Conservation (phyloP, 345 rosid genomes). For the Eucalyptus sp. region DNA sequence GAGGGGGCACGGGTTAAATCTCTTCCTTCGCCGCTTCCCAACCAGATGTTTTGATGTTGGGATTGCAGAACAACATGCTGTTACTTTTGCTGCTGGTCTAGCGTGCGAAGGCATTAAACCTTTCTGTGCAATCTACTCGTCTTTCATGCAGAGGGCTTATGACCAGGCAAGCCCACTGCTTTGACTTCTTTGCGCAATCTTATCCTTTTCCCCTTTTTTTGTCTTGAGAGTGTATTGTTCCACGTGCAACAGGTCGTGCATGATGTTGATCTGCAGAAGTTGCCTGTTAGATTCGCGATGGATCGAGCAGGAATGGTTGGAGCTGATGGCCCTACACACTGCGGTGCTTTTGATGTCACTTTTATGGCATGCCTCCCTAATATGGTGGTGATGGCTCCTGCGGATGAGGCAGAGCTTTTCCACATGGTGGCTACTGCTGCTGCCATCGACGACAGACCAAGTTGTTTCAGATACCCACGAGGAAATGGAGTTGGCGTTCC, state of each 20-base stretch:
- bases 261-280: conserved; percentile 90
- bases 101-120: conserved; percentile 97
- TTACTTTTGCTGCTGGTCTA: conserved; percentile 96
- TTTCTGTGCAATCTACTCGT: conserved; percentile 88
- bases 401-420: conserved; percentile 96
- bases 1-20: conserved; percentile 92
- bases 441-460: conserved; percentile 82
- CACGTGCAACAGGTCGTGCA: conserved; percentile 66
- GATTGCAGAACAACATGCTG: conserved; percentile 97
- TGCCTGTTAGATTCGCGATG: conserved; percentile 97
- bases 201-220: background rate
- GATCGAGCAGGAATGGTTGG: conserved; percentile 97
- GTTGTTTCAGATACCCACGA: conserved; percentile 95
- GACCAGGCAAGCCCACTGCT: conserved; percentile 61
- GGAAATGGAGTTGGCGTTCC: conserved; percentile 81
- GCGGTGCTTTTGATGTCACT: conserved; percentile 91
- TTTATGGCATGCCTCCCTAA: conserved; percentile 99
- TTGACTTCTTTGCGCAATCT: background rate
- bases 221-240: background rate
- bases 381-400: conserved; percentile 99
- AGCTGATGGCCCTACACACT: conserved; percentile 98
- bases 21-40: conserved; percentile 82
- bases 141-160: conserved; percentile 96
- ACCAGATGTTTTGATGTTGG: conserved; percentile 91
- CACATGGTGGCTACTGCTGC: conserved; percentile 97